Base-by-base conservation (phyloP, 352 stramenopile species). In the Pythium brassicae region DNA sequence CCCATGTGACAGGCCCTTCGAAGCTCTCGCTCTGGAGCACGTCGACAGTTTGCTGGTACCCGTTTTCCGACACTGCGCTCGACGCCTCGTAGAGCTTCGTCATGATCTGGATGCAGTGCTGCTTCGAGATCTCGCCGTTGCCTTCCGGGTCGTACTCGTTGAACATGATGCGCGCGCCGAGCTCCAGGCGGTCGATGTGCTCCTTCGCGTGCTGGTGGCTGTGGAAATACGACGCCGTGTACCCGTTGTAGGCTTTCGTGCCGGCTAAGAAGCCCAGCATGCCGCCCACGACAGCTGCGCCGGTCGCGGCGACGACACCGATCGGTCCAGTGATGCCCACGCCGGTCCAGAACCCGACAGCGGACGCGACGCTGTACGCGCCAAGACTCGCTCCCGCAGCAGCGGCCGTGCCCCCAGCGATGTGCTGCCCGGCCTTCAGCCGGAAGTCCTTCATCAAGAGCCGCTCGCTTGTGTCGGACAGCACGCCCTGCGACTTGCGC, bases 231-330 rank as follows among this genome's bases (percentile, higher is more conserved):
- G 69, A 67, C 22, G 63, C 49, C 2, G 85, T 94, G 51, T 86
- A 91, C 35, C 72, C 70, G 15, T 72, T 83, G 53, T 95, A 95
- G 19, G 67, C 80, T 66, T 86, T 89, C 2, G 79, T 85, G 10
- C 81, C 85, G n/a, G 76, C 82, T 55, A 92, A 92, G 62, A 87
- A 93, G 14, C 85, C 85, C 34, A 94, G 49, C 69, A 95, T 86
- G 5, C 85, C 82, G 4, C 85, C 85, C n/a, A 86, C 77, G 39
- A 95, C 72, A 0, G 83, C 85, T n/a, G 82, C 83, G 47, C 83
- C 72, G 0, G 85, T 94, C 0, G 85, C 81, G 4, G 85, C 83
- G 14, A 88, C 76, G 48, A 95, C 74, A 6, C 85, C 85, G 19
- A 93, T 69, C 1, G 85, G 85, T 4, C 85, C 85, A 17, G 81